Percentiles rank a stretch among this genome's conserved stretches.
Evolutionary conservation across 192 early-diverging fungal species (phyloP).

Genomic region (Podila epigama): DNA sequence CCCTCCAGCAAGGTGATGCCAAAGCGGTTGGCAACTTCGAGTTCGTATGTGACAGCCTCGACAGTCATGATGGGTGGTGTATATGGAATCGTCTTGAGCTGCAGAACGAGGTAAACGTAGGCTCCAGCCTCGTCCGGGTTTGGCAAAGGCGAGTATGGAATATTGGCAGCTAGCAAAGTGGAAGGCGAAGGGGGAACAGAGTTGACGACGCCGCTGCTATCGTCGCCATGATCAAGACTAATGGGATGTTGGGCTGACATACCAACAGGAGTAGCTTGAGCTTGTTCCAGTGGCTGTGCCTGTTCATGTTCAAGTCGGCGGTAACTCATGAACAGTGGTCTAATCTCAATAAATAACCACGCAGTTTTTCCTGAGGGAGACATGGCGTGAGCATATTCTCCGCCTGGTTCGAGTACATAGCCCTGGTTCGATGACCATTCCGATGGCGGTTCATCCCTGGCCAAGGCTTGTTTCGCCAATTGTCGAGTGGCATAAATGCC

Average conservation of each 20-base stretch:
- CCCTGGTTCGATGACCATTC: slow-evolving; percentile 44
- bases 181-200: slow-evolving; percentile 14
- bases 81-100: slow-evolving; percentile 44
- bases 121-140: slow-evolving; percentile 48
- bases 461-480: slow-evolving; percentile 37
- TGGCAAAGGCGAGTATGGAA: slow-evolving; percentile 28
- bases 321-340: slow-evolving; percentile 41
- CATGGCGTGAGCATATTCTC: slow-evolving; percentile 42
- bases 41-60: slow-evolving; percentile 43
- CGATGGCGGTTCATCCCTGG: slow-evolving; percentile 23
- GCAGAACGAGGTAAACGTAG: slow-evolving; percentile 40
- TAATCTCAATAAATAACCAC: slow-evolving; percentile 41
- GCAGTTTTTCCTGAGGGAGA: slow-evolving; percentile 46
- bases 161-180: slow-evolving; percentile 2
- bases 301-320: slow-evolving; percentile 32
- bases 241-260: slow-evolving; percentile 32
- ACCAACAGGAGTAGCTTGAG: slow-evolving; percentile 2
- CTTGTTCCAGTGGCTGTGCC: slow-evolving; percentile 4
- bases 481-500: slow-evolving; percentile 35
- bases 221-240: slow-evolving; percentile 37
- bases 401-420: slow-evolving; percentile 31
- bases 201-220: background rate
- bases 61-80: slow-evolving; percentile 46
- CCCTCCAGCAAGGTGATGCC: slow-evolving; percentile 28
- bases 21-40: slow-evolving; percentile 41